These are phyloP conservation scores for Sextonia rubra DNA, from an alignment of 164 flowering plant genomes.

Conservation along the genomic window DNA sequence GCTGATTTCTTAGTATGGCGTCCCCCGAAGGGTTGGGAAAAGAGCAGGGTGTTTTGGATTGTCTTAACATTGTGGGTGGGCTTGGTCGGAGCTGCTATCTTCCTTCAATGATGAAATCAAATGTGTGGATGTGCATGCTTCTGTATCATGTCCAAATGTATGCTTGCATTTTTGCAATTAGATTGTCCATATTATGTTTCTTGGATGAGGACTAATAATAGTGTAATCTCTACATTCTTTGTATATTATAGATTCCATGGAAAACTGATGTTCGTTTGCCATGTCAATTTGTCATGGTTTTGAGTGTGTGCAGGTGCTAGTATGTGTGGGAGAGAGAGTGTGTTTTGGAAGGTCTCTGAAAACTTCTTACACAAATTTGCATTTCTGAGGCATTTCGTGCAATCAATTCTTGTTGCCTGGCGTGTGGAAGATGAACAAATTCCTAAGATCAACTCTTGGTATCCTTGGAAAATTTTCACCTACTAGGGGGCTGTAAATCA, in stretches of 20 bases:
- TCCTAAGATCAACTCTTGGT: too few species aligned
- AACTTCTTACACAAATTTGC: too few species aligned
- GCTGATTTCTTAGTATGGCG: slow-evolving; percentile 75
- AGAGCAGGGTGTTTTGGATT: slow-evolving; percentile 60
- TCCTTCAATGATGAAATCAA: slow-evolving; percentile 38
- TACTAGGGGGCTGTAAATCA: too few species aligned
- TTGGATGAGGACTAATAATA: not conserved
- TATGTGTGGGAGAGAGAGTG: not conserved
- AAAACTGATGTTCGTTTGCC: not conserved
- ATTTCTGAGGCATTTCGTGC: too few species aligned
- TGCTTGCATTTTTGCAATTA: not conserved
- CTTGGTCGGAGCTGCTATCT: slow-evolving; percentile 62
- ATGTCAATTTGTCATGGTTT: not conserved
- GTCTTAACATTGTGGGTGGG: slow-evolving; percentile 55
- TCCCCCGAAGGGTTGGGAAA: slow-evolving; percentile 62
- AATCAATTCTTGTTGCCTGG: too few species aligned
- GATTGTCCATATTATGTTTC: slow-evolving; percentile 6
- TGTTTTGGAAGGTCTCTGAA: too few species aligned
- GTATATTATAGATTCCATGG: not conserved
- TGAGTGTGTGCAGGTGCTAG: not conserved
- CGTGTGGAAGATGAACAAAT: too few species aligned
- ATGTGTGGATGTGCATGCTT: not conserved
- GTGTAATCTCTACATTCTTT: not conserved
- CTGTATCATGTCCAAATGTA: not conserved
- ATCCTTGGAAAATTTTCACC: too few species aligned